phyloP scores from a whole-genome alignment of 768 basidiomycete species.

The Lentinula lateritia region DNA sequence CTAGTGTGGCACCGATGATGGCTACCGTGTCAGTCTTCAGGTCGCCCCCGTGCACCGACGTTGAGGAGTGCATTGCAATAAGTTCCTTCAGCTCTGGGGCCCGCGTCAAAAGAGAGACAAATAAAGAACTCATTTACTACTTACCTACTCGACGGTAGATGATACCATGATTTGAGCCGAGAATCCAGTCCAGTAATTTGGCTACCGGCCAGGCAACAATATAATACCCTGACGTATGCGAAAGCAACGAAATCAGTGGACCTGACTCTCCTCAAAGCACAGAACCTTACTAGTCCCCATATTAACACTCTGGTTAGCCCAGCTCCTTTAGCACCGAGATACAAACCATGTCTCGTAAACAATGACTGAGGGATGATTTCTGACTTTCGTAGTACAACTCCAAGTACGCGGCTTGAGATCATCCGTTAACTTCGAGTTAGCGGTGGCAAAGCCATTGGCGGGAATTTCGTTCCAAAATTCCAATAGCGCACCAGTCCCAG shows the following conservation, averaged over 20 bases:
- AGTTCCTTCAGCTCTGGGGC: constrained; percentile 74
- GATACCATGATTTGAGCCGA: constrained; percentile 86
- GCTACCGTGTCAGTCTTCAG: constrained; percentile 81
- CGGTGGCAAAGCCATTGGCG: constrained; percentile 24
- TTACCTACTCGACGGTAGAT: constrained; percentile 74
- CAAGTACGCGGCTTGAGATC: constrained; percentile 23
- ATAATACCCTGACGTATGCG: constrained; percentile 39
- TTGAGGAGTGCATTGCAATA: constrained; percentile 79
- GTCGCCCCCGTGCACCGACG: constrained; percentile 75
- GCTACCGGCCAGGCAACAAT: constrained; percentile 85
- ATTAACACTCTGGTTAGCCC: constrained; percentile 63
- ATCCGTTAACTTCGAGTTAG: constrained; percentile 19
- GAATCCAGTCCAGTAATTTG: constrained; percentile 68
- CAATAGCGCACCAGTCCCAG: constrained; percentile 33
- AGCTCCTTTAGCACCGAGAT: constrained; percentile 84
- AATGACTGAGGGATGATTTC: constrained; percentile 92
- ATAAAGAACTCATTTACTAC: constrained; percentile 1
- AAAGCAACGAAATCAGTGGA: not conserved
- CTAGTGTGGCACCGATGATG: constrained; percentile 86
- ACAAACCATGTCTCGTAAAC: constrained; percentile 88
- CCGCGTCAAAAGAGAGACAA: not conserved
- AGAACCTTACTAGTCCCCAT: constrained; percentile 52
- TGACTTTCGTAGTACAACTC: constrained; percentile 30
- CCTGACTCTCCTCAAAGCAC: not conserved
- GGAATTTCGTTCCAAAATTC: constrained; percentile 46